Evolutionary conservation across 495 filamentous ascomycete genomes (phyloP).

Genomic region (Parmelia sp.): DNA sequence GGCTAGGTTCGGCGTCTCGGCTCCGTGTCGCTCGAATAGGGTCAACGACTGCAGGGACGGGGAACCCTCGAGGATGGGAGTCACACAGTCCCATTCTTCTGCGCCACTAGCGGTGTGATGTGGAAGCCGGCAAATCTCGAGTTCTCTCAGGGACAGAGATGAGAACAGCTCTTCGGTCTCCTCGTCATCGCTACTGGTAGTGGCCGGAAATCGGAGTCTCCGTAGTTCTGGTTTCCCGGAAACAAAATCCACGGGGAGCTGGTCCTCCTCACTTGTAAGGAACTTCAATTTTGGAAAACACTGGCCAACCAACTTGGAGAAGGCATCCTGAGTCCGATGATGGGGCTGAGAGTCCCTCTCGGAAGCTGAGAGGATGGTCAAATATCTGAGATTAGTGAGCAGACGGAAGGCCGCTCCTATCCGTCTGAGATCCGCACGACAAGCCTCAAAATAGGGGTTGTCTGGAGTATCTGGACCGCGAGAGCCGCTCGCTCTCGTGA

Average conservation of each 20-base stretch:
- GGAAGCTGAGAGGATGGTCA: constrained; percentile 22
- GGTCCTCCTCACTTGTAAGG: constrained; percentile 18
- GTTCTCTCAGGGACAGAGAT: constrained; percentile 17
- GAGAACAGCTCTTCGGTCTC: constrained; percentile 15
- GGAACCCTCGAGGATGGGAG: constrained; percentile 6
- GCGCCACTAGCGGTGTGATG: constrained; percentile 12
- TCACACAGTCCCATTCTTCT: constrained; percentile 17
- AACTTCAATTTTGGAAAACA: constrained; percentile 21
- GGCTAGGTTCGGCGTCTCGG: constrained; percentile 10
- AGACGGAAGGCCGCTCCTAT: constrained; percentile 17
- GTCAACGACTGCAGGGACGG: constrained; percentile 10
- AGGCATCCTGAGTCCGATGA: constrained; percentile 16
- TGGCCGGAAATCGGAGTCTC: constrained; percentile 23
- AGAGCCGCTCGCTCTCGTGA: constrained; percentile 14
- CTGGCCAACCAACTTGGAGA: constrained; percentile 21
- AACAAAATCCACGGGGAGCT: constrained; percentile 17
- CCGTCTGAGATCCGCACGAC: constrained; percentile 21
- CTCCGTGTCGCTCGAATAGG: constrained; percentile 14
- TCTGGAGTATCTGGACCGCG: constrained; percentile 14
- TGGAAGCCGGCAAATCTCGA: constrained; percentile 21
- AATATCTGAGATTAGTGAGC: constrained; percentile 19
- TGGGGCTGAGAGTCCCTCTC: constrained; percentile 21
- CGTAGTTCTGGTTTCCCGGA: constrained; percentile 17
- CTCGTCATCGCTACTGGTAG: constrained; percentile 12
- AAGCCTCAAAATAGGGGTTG: constrained; percentile 27